These are phyloP conservation scores for Pseudogymnoascus sp. DNA, from an alignment of 2,329 filamentous ascomycete genomes.

Conservation along the genomic window DNA sequence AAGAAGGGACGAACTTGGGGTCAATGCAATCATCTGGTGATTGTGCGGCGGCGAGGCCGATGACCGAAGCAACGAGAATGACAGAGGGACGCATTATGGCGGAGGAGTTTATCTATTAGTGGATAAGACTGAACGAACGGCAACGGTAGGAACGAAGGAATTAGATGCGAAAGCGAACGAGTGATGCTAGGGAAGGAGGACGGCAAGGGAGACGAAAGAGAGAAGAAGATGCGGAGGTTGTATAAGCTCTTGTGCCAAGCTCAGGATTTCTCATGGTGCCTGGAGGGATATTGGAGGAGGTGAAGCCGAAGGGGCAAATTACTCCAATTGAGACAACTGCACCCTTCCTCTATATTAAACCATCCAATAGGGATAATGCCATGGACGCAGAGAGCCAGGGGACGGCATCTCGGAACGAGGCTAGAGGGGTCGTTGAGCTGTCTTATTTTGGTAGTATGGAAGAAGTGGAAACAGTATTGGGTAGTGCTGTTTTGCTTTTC, in stretches of 20 bases:
- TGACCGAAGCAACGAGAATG: neutral
- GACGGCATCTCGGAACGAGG: neutral
- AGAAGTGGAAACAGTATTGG: neutral
- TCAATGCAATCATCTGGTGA: neutral
- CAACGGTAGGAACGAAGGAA: neutral
- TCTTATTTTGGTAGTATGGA: neutral
- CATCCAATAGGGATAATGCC: neutral
- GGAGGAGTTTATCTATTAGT: neutral
- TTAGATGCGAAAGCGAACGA: neutral
- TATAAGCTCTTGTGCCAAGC: slow-evolving; percentile 4
- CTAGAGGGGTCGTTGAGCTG: neutral
- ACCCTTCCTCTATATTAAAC: neutral
- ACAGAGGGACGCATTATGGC: neutral
- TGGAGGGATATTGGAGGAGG: neutral
- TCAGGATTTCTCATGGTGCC: neutral
- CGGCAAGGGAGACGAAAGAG: neutral
- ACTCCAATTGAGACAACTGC: neutral
- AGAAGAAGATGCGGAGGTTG: neutral
- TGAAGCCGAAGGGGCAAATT: neutral
- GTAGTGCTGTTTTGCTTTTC: neutral
- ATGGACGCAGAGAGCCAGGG: neutral
- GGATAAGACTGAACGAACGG: neutral
- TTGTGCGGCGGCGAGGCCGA: neutral
- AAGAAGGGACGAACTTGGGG: neutral
- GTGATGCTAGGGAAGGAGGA: neutral